phyloP scores from a whole-genome alignment of 2,329 filamentous ascomycete genomes.

The Alternaria conjuncta region DNA sequence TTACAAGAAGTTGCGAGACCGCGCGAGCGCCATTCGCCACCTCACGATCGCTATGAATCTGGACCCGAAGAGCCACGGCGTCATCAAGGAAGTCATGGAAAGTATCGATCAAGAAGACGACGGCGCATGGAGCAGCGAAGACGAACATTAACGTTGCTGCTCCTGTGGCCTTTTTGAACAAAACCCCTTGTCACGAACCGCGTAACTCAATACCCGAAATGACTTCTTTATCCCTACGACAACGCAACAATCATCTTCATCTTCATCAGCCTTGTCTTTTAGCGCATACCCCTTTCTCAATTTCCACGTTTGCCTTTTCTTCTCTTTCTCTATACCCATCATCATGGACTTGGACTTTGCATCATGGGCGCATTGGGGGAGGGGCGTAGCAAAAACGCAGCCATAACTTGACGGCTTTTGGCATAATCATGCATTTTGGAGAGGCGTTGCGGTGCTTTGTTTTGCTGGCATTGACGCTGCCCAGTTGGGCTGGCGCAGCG shows the following conservation, averaged over 20 bases:
- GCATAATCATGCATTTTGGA: neutral
- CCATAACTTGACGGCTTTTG: neutral
- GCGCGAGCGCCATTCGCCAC: conserved; percentile 82
- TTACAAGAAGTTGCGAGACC: conserved; percentile 65
- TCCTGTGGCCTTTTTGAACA: neutral
- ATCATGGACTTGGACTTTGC: neutral
- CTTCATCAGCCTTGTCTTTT: neutral
- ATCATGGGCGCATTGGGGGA: conserved; percentile 2
- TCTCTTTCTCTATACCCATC: conserved; percentile 1
- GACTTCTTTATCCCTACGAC: neutral
- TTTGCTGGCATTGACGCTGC: neutral
- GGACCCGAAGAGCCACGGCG: conserved; percentile 93
- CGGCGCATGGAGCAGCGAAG: conserved; percentile 43
- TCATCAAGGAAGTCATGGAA: conserved; percentile 97
- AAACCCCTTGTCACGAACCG: neutral
- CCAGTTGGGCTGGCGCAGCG: neutral
- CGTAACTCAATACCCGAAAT: neutral
- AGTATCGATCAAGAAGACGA: conserved; percentile 78
- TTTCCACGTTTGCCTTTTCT: neutral
- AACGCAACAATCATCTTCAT: neutral
- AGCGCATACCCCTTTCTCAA: neutral
- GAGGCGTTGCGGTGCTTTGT: neutral
- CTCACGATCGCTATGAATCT: conserved; percentile 95
- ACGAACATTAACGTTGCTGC: conserved; percentile 29
- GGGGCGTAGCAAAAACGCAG: neutral